phyloP scores from a whole-genome alignment of 169 alveolate species.

The Theileria annulata region DNA sequence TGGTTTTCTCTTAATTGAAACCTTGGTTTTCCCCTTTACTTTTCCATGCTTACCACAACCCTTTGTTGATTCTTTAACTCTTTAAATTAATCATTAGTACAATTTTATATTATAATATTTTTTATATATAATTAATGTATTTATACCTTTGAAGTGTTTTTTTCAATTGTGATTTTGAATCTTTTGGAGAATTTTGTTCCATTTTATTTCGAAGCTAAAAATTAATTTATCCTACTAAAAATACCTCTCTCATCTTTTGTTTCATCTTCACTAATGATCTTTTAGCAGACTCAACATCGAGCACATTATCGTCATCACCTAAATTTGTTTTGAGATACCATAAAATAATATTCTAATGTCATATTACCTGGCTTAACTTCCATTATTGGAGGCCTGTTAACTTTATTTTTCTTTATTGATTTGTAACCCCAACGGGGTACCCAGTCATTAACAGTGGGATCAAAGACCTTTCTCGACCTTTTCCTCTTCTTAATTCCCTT shows the following conservation, averaged over 20 bases:
- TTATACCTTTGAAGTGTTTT: constrained; percentile 27
- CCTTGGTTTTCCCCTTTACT: constrained; percentile 41
- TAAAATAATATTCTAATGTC: background rate
- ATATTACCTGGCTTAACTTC: constrained; percentile 47
- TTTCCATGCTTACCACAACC: constrained; percentile 58
- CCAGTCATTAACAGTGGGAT: constrained; percentile 71
- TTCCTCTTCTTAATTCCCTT: constrained; percentile 74
- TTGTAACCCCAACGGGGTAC: constrained; percentile 81
- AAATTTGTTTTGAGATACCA: background rate
- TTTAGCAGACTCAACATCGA: constrained; percentile 32
- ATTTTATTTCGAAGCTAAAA: constrained; percentile 56
- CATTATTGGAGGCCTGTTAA: constrained; percentile 48
- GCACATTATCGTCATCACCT: constrained; percentile 36
- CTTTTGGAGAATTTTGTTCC: constrained; percentile 30
- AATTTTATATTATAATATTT: background rate
- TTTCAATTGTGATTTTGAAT: constrained; percentile 9
- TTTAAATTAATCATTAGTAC: constrained; percentile 3
- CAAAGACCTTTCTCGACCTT: constrained; percentile 73
- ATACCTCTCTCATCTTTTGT: constrained; percentile 62
- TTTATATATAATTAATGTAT: background rate
- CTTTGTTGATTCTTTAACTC: constrained; percentile 37
- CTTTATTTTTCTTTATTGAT: constrained; percentile 49
- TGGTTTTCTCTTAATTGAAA: constrained; percentile 38
- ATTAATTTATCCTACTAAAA: background rate
- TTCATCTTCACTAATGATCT: constrained; percentile 39